A percentile compares a stretch with the other conserved stretches of the same genome.
These are phyloP conservation scores for Calophaca sinica DNA, from an alignment of 306 rosid species.

Conservation along the genomic window DNA sequence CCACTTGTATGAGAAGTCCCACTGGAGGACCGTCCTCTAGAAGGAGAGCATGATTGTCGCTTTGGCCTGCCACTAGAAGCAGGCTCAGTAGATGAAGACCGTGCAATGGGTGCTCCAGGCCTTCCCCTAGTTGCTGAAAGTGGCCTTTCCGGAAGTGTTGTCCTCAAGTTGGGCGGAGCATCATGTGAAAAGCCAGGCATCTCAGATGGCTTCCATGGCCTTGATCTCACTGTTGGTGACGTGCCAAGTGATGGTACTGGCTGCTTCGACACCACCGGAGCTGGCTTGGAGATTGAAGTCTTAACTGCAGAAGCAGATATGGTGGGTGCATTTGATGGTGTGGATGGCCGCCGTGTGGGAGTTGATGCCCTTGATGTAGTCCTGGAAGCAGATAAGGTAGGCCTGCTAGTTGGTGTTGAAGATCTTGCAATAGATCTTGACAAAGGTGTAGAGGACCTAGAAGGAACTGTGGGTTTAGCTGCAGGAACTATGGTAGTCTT, in stretches of 20 bases:
- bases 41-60: conserved; percentile 97
- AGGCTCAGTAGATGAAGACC: conserved; percentile 91
- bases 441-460: conserved; percentile 87
- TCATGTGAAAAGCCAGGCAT: conserved; percentile 96
- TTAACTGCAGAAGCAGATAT: conserved; percentile 61
- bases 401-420: conserved; percentile 83
- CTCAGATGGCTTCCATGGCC: conserved; percentile 95
- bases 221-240: conserved; percentile 83
- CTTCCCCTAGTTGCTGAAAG: conserved; percentile 93
- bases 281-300: conserved; percentile 75
- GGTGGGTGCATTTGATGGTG: conserved; percentile 61
- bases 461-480: conserved; percentile 59
- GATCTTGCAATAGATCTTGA: conserved; percentile 76
- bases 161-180: conserved; percentile 93
- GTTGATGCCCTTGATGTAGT: conserved; percentile 84
- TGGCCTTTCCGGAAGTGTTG: conserved; percentile 87
- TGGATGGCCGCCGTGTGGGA: conserved; percentile 80
- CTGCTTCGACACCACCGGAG: conserved; percentile 63
- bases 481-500: conserved; percentile 56
- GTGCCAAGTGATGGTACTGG: conserved; percentile 74
- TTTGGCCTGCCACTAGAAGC: conserved; percentile 77
- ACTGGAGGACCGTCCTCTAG: conserved; percentile 86
- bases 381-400: conserved; percentile 77
- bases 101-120: conserved; percentile 87
- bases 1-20: conserved; percentile 76